phyloP scores from a whole-genome alignment of 1,139 yeast species.

The Meyerozyma athensensis region DNA sequence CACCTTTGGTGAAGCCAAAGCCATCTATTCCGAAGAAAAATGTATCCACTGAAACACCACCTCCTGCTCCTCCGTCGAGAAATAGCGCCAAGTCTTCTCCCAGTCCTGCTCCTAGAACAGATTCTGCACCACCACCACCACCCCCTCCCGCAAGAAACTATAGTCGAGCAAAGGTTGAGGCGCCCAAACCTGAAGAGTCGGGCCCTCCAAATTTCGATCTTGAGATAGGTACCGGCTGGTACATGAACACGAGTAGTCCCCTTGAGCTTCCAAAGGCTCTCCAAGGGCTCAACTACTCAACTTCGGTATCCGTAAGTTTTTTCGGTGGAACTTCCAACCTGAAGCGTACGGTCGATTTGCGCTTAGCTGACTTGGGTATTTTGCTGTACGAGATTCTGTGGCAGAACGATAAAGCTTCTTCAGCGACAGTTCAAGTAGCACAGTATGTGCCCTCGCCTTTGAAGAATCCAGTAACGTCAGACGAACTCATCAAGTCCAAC shows the following conservation, averaged over 20 bases:
- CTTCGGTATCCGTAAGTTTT: constrained; percentile 19
- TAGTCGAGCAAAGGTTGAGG: constrained; percentile 17
- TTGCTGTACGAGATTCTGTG: constrained; percentile 44
- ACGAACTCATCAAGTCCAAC: constrained; percentile 37
- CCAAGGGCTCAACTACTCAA: constrained; percentile 31
- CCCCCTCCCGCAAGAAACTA: constrained; percentile 36
- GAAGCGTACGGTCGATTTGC: constrained; percentile 25
- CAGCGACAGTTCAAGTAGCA: constrained; percentile 25
- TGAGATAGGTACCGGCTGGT: constrained; percentile 45
- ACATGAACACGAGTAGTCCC: constrained; percentile 21
- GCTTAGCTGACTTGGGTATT: constrained; percentile 51
- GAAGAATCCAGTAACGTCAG: constrained; percentile 18
- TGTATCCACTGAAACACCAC: constrained; percentile 8
- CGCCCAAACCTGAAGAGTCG: constrained; percentile 9
- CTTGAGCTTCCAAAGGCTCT: constrained; percentile 33
- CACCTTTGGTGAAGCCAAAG: constrained; percentile 8
- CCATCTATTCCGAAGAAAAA: constrained; percentile 6
- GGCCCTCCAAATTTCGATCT: constrained; percentile 37
- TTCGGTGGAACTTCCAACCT: constrained; percentile 12
- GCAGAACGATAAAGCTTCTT: constrained; percentile 24
- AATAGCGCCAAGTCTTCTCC: constrained; percentile 1
- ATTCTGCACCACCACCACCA: constrained; percentile 26
- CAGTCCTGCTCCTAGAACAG: background rate
- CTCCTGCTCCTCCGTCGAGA: constrained; percentile 12
- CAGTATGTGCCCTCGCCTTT: constrained; percentile 51